Conservation (phyloP, 495 filamentous ascomycete species). For the Penicillium odoratum region DNA sequence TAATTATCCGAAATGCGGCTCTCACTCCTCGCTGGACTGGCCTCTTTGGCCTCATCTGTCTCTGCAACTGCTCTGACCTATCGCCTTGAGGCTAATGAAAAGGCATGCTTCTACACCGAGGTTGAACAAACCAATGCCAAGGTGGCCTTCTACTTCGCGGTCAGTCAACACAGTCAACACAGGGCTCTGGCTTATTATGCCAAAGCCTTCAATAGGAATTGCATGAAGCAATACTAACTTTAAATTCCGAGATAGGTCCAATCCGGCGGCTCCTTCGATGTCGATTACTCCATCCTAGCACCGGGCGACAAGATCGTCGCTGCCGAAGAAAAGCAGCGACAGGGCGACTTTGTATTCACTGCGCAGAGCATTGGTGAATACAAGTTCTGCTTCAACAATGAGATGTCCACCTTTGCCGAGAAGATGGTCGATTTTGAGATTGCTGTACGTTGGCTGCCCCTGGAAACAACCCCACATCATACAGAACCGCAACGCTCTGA, state of each 20-base stretch:
- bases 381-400: constrained; percentile 96
- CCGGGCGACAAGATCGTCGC: constrained; percentile 81
- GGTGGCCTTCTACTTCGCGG: constrained; percentile 98
- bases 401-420: constrained; percentile 96
- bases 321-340: constrained; percentile 87
- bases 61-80: constrained; percentile 91
- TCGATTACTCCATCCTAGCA: constrained; percentile 87
- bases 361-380: constrained; percentile 93
- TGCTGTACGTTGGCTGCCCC: constrained; percentile 59
- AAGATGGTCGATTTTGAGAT: constrained; percentile 99
- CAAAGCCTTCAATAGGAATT: background rate
- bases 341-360: constrained; percentile 98
- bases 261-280: constrained; percentile 93
- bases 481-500: background rate
- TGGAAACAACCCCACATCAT: background rate
- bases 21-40: constrained; percentile 55
- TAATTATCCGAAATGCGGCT: constrained; percentile 34
- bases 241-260: constrained; percentile 64
- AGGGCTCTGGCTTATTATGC: background rate
- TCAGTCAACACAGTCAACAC: constrained; percentile 56
- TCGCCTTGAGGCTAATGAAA: constrained; percentile 85
- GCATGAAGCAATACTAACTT: background rate
- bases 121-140: constrained; percentile 72
- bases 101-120: constrained; percentile 88
- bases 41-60: constrained; percentile 59